A percentile compares a stretch with the other conserved stretches of the same genome.
These are phyloP conservation scores for Neurospora sp. DNA, from an alignment of 495 filamentous ascomycete species.

Conservation along the genomic window DNA sequence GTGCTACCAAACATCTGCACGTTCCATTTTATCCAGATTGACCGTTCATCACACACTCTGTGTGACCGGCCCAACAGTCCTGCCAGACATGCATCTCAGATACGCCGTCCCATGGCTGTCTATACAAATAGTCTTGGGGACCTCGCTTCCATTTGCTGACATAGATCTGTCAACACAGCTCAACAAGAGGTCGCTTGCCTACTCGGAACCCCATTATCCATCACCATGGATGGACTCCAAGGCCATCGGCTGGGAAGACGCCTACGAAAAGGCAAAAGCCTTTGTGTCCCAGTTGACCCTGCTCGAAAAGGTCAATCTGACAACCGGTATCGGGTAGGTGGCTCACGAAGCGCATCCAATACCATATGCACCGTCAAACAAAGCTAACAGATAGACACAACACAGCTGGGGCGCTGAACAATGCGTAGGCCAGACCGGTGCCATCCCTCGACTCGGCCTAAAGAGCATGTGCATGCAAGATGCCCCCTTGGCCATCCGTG, in stretches of 20 bases:
- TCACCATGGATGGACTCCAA: constrained; percentile 70
- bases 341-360: neutral
- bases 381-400: constrained; percentile 12
- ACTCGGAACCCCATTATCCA: constrained; percentile 59
- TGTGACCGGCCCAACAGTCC: constrained; percentile 2
- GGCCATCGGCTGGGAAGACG: constrained; percentile 64
- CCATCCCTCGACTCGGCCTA: constrained; percentile 69
- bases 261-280: constrained; percentile 62
- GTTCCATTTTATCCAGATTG: constrained; percentile 8
- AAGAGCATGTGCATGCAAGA: constrained; percentile 81
- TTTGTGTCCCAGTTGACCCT: constrained; percentile 81
- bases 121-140: neutral
- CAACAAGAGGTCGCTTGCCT: constrained; percentile 16
- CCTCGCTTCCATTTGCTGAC: constrained; percentile 14
- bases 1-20: constrained; percentile 3
- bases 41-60: constrained; percentile 1
- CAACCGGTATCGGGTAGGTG: constrained; percentile 69
- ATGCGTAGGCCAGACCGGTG: constrained; percentile 71
- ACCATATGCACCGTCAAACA: neutral
- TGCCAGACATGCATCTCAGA: constrained; percentile 15
- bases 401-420: constrained; percentile 61
- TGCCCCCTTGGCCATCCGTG: constrained; percentile 73
- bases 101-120: constrained; percentile 12
- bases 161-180: constrained; percentile 10
- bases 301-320: constrained; percentile 86